Evolutionary conservation across 768 basidiomycete genomes (phyloP).

Genomic region (Dentipellis sp.): DNA sequence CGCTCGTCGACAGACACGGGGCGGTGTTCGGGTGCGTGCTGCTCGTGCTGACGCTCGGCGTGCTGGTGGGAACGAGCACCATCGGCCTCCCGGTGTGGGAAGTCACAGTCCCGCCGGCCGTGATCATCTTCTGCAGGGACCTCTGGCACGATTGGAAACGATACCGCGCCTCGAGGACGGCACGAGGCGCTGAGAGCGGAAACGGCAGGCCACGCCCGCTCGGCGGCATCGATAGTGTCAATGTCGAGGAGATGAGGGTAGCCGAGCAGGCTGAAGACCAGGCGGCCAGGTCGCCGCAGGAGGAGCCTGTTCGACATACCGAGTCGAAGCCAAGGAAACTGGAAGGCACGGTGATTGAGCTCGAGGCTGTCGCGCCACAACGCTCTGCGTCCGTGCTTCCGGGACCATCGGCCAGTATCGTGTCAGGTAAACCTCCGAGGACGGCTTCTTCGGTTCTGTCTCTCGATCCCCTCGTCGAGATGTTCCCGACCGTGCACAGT

Average conservation of each 20-base stretch:
- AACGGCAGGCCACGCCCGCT: neutral
- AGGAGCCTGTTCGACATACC: no score
- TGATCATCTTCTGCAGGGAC: slow-evolving; percentile 64
- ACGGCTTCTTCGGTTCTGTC: slow-evolving; percentile 4
- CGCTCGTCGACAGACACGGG: slow-evolving; percentile 63
- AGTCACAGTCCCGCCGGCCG: slow-evolving; percentile 76
- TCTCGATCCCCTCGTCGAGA: slow-evolving; percentile 14
- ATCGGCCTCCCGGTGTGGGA: slow-evolving; percentile 74
- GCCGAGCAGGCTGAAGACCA: neutral
- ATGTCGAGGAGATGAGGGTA: neutral
- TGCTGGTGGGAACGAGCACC: slow-evolving; percentile 70
- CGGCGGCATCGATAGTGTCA: neutral
- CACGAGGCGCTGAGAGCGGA: neutral
- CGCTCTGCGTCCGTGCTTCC: neutral
- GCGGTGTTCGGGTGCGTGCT: slow-evolving; percentile 67
- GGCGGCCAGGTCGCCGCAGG: neutral
- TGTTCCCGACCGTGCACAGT: slow-evolving; percentile 66
- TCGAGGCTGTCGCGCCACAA: neutral
- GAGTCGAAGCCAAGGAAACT: neutral
- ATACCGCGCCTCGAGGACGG: neutral
- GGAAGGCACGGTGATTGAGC: slow-evolving; percentile 1
- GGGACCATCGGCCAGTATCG: neutral
- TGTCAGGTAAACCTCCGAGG: neutral
- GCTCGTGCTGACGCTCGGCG: slow-evolving; percentile 56
- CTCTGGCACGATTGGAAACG: slow-evolving; percentile 24